Conservation (phyloP, 1,284 basidiomycete genomes). For the Apiotrichum gamsii region DNA sequence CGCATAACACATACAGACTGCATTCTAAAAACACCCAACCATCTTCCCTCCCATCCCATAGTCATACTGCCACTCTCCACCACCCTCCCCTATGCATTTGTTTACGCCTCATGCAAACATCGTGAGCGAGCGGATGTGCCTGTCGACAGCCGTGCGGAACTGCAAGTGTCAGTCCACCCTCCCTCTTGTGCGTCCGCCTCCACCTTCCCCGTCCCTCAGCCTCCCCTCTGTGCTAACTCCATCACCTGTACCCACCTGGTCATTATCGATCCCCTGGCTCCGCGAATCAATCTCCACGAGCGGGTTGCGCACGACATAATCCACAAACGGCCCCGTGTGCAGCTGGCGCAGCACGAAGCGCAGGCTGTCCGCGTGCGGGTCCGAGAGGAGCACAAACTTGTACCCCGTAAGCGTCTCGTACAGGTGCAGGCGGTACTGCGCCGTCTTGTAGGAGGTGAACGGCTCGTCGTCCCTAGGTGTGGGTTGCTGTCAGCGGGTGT, state of each 20-base stretch:
- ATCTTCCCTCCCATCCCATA: neutral
- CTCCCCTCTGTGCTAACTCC: neutral
- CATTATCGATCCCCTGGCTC: constrained; percentile 79
- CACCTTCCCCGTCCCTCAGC: neutral
- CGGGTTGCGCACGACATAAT: constrained; percentile 88
- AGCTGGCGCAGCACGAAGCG: constrained; percentile 80
- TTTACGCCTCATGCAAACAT: constrained; percentile 43
- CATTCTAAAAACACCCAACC: too few relatives aligned
- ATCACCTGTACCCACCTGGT: constrained; percentile 47
- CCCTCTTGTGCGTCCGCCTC: neutral
- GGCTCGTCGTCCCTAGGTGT: constrained; percentile 72
- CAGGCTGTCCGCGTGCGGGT: constrained; percentile 72
- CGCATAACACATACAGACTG: too few relatives aligned
- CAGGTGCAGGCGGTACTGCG: constrained; percentile 86
- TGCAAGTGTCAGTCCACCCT: constrained; percentile 44
- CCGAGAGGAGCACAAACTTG: constrained; percentile 91
- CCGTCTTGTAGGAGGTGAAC: constrained; percentile 85
- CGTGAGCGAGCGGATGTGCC: constrained; percentile 54
- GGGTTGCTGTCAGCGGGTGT: too few relatives aligned
- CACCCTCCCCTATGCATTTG: too few relatives aligned
- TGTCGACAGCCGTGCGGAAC: constrained; percentile 74
- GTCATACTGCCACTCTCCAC: neutral
- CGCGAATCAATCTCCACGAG: constrained; percentile 72
- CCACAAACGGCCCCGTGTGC: constrained; percentile 88
- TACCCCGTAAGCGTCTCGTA: constrained; percentile 88